Conservation (phyloP, 2,329 filamentous ascomycete genomes). For the Paecilomyces fulvus region DNA sequence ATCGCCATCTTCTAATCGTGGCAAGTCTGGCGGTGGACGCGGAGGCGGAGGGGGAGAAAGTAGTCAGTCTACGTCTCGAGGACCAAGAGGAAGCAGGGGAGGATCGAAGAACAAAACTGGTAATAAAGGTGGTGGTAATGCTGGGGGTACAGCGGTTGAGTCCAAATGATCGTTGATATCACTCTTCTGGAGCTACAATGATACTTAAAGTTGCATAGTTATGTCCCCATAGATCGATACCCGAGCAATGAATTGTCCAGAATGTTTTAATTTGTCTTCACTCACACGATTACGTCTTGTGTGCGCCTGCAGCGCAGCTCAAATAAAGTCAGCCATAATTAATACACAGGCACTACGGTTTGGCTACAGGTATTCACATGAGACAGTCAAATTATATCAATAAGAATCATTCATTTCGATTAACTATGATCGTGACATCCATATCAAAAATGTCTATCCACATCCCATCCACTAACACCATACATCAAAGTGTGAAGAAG, state of each 20-base stretch:
- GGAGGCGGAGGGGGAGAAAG: slow-evolving; percentile 1
- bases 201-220: background rate
- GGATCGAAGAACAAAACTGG: background rate
- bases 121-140: background rate
- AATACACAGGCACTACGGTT: too few relatives aligned
- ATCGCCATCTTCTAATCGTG: slow-evolving; percentile 4
- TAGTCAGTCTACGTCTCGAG: background rate
- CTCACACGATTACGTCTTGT: background rate
- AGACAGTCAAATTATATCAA: too few relatives aligned
- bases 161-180: background rate
- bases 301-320: background rate
- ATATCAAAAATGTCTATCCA: background rate
- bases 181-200: background rate
- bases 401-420: too few relatives aligned
- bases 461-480: background rate
- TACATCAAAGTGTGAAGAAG: slow-evolving; percentile 47
- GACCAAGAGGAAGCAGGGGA: background rate
- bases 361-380: too few relatives aligned
- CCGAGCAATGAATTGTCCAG: background rate
- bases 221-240: background rate
- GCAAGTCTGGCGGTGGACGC: slow-evolving; percentile 3
- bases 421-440: background rate
- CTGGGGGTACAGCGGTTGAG: background rate
- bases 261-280: background rate
- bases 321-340: too few relatives aligned